Percentiles rank a stretch among this genome's conserved stretches.
Conservation (phyloP, 257 asterid genomes). For the Phtheirospermum japonicum region DNA sequence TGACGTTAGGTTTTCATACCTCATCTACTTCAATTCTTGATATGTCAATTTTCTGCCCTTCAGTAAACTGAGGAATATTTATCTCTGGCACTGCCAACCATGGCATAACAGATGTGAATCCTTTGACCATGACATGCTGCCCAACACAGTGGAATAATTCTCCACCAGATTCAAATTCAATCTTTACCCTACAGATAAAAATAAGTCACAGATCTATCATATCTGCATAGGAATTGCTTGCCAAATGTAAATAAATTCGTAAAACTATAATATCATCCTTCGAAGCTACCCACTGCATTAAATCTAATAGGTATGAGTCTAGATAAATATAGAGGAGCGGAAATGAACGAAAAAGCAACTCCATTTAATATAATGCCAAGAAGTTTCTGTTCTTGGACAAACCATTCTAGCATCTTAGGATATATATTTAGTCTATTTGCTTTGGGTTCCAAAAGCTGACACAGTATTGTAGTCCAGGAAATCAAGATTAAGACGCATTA, state of each 20-base stretch:
- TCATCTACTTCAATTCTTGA: conserved; percentile 64
- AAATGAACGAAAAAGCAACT: neutral
- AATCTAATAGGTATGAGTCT: conserved; percentile 20
- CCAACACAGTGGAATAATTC: conserved; percentile 75
- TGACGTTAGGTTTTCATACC: conserved; percentile 41
- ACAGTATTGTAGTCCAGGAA: neutral
- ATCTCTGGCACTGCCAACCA: conserved; percentile 82
- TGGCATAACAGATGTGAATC: conserved; percentile 88
- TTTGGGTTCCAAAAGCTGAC: conserved; percentile 4
- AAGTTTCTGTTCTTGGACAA: conserved; percentile 8
- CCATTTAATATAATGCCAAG: neutral
- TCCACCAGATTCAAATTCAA: conserved; percentile 72
- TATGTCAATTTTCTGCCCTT: conserved; percentile 61
- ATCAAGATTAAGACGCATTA: neutral
- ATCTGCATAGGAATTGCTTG: conserved; percentile 12
- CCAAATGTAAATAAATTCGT: conserved; percentile 15
- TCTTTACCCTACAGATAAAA: conserved; percentile 48
- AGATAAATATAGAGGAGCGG: neutral
- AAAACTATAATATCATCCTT: neutral
- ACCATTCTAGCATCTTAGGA: conserved; percentile 1
- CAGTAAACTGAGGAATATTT: conserved; percentile 65
- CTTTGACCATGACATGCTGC: conserved; percentile 56
- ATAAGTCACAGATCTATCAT: conserved; percentile 18
- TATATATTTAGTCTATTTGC: neutral
- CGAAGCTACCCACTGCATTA: conserved; percentile 11